Evolutionary conservation across 2,329 filamentous ascomycete species (phyloP), one percentile per base, ranked within the genome.

Genomic region (Aspergillus novoparasiticus): DNA sequence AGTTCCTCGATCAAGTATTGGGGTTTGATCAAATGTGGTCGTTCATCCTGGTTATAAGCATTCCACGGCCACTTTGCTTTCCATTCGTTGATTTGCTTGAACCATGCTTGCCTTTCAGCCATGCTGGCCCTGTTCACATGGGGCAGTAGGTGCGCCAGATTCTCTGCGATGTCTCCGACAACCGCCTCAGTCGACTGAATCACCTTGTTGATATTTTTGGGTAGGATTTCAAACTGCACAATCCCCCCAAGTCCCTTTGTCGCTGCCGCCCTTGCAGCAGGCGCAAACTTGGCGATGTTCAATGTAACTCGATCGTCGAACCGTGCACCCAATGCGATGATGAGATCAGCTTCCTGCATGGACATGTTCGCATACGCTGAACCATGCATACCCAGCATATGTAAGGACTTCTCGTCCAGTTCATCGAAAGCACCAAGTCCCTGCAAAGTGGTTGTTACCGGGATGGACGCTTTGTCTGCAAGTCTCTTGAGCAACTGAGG

Each of bases 141-240:
- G 6, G 92, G 92, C 26, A 97, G 72, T 56, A 97, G 87, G 23
- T 85, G 78, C 51, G 83, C 82, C 30, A 97, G 81, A 77, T 94
- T 97, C 14, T 86, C 80, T 1, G 88, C 87, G n/a, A 96, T 90
- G 73, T 97, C 94, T 53, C 94, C 94, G 78, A 95, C 92, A 19
- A 97, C 89, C 48, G 93, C 93, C 80, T 96, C 92, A 16, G 91
- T 97, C 1, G 93, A 92, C 80, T 97, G 91, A 9, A 98, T 90
- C 39, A 97, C 93, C 85, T 97, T 97, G 87, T 97, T 97, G 81
- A 97, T 97, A 82, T 97, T 97, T 87, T 97, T 97, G 69, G 94
- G 93, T 88, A 96, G 89, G 72, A 97, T 93, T 75, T 97, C 94
- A 73, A 97, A 97, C 78, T 97, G 94, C 14, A 97, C 86, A 72